A percentile compares a stretch with the other conserved stretches of the same genome.
Evolutionary conservation across 139 green algal species (phyloP).

Genomic region (Desmodesmus armatus): DNA sequence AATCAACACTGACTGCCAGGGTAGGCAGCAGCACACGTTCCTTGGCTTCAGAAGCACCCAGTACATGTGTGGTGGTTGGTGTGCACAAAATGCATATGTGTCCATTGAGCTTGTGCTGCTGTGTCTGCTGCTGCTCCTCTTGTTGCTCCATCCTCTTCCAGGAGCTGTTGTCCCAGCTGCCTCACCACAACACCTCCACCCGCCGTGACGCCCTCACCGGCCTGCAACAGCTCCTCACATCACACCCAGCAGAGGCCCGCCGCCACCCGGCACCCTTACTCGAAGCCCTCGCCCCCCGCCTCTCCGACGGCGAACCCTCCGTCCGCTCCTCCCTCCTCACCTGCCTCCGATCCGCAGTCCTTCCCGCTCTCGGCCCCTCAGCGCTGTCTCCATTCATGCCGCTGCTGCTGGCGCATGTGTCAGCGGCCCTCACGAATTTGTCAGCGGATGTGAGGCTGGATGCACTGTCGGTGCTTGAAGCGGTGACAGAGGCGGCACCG

Average conservation of each 20-base stretch:
- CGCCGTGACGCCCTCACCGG: slow-evolving; percentile 74
- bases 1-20: no score
- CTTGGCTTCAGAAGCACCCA: no score
- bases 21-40: no score
- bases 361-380: slow-evolving; percentile 62
- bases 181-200: slow-evolving; percentile 84
- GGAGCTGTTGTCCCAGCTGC: slow-evolving; percentile 83
- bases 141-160: slow-evolving; percentile 48
- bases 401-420: slow-evolving; percentile 85
- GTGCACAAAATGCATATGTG: no score
- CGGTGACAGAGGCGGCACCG: slow-evolving; percentile 71
- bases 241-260: slow-evolving; percentile 65
- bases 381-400: slow-evolving; percentile 82
- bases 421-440: slow-evolving; percentile 35
- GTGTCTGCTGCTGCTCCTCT: neutral
- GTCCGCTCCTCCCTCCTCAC: slow-evolving; percentile 49
- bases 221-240: slow-evolving; percentile 73
- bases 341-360: slow-evolving; percentile 54
- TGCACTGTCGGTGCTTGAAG: slow-evolving; percentile 71
- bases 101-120: neutral
- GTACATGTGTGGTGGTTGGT: no score
- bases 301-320: slow-evolving; percentile 55
- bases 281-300: slow-evolving; percentile 48
- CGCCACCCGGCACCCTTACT: slow-evolving; percentile 43
- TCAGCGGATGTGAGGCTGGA: slow-evolving; percentile 56